Percentiles rank a stretch among this genome's conserved stretches.
These are phyloP conservation scores for Polysphondylium violaceum DNA, from an alignment of 78 protist genomes.

Conservation along the genomic window DNA sequence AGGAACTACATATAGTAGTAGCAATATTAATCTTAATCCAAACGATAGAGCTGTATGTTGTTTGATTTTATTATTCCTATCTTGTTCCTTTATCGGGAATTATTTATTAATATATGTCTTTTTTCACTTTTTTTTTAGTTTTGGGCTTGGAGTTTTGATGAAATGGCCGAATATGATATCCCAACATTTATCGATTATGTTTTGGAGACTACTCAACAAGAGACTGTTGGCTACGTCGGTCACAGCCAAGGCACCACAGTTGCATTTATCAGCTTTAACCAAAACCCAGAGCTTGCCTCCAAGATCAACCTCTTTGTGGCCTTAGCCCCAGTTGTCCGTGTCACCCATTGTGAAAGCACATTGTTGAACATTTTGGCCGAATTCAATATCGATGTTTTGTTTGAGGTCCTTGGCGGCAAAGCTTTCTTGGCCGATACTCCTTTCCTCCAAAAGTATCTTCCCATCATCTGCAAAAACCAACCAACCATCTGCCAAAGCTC, in stretches of 20 bases:
- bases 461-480: slow-evolving; percentile 32
- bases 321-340: slow-evolving; percentile 78
- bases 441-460: slow-evolving; percentile 47
- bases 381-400: slow-evolving; percentile 41
- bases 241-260: slow-evolving; percentile 79
- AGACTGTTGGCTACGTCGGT: slow-evolving; percentile 74
- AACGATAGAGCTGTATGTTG: slow-evolving; percentile 25
- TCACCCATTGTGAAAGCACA: slow-evolving; percentile 32
- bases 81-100: not conserved
- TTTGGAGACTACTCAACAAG: slow-evolving; percentile 12
- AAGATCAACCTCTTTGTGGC: slow-evolving; percentile 80
- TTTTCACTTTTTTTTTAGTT: not conserved
- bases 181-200: slow-evolving; percentile 62
- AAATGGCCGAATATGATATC: slow-evolving; percentile 79
- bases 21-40: slow-evolving; percentile 11
- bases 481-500: slow-evolving; percentile 51
- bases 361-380: slow-evolving; percentile 62
- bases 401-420: slow-evolving; percentile 73
- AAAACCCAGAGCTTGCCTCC: slow-evolving; percentile 11
- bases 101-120: not conserved
- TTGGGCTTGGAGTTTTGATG: slow-evolving; percentile 23
- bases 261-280: slow-evolving; percentile 65
- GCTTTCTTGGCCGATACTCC: slow-evolving; percentile 74
- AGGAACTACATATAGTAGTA: slow-evolving; percentile 68
- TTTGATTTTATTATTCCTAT: not conserved